Evolutionary conservation across 257 asterid species (phyloP), one percentile per base, ranked within the genome.

Genomic region (Leonotis leonurus): DNA sequence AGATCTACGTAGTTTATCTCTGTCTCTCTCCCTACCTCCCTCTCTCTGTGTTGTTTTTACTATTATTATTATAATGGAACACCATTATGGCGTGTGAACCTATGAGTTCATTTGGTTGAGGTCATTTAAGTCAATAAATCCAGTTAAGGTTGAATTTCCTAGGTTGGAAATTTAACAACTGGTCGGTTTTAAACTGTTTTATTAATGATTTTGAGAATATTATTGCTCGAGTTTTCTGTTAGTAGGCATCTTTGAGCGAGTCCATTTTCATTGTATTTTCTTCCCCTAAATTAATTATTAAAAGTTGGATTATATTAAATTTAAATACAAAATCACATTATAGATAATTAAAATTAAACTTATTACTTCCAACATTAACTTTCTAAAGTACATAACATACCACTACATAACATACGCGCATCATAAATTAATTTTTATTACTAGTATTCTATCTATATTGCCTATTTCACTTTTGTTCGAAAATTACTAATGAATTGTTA

Each of bases 71-170:
- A 18, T 32, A 29, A 17, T 16, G 16, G 45, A 10, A 32, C 26
- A 33, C 25, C 14, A 0, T 7, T 50, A 25, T 59, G 13, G 50
- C 20, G 17, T 36, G 27, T 37, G 22, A 17, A 45, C 37, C 14
- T 61, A 60, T 51, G 40, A 25, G 61, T 64, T 37, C 40, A 24
- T 64, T 7, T 52, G 62, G 40, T 45, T 43, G 25, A n/a, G 43
- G 32, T 44, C 27, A 37, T 25, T 50, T 20, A 3, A 33, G 36
- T 25, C 52, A 64, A 64, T 64, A 64, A 64, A 14, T 20, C 35
- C 59, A 8, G 58, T 12, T 33, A 33, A 51, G 49, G 37, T 62
- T 62, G 59, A 35, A 33, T 48, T 49, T 62, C 37, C 24, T 12
- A n/a, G n/a, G 32, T 0, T 20, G 57, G 58, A 32, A 62, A 26